Conservation (phyloP, 83 land plant genomes). For the Picea engelmannii region DNA sequence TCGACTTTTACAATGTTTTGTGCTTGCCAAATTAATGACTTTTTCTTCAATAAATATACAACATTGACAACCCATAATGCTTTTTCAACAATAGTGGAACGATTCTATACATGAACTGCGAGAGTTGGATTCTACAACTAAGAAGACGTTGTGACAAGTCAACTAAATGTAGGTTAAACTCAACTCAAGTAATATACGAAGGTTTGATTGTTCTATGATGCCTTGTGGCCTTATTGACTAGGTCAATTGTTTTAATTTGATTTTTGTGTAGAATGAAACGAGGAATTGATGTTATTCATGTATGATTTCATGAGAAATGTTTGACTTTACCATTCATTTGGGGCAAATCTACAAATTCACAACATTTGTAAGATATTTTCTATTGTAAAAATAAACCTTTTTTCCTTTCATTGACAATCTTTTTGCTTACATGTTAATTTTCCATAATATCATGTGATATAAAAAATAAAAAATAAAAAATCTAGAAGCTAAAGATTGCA, state of each 20-base stretch:
- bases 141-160: constrained; percentile 72
- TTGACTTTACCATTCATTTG: constrained; percentile 91
- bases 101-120: constrained; percentile 38
- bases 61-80: constrained; percentile 81
- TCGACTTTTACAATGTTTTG: neutral
- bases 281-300: constrained; percentile 96
- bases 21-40: neutral
- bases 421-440: no score
- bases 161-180: constrained; percentile 47
- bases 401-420: no score
- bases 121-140: constrained; percentile 65
- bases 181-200: neutral
- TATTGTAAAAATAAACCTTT: no score
- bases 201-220: neutral
- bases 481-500: no score
- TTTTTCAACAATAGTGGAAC: constrained; percentile 52
- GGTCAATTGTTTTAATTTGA: neutral
- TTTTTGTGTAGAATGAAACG: constrained; percentile 69
- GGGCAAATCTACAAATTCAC: constrained; percentile 84
- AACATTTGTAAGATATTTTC: constrained; percentile 69
- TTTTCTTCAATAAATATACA: constrained; percentile 65
- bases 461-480: no score
- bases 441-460: no score
- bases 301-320: constrained; percentile 80
- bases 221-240: neutral